A percentile compares a stretch with the other conserved stretches of the same genome.
These are phyloP conservation scores for Alternaria triticina DNA, from an alignment of 2,329 filamentous ascomycete species.

Conservation along the genomic window DNA sequence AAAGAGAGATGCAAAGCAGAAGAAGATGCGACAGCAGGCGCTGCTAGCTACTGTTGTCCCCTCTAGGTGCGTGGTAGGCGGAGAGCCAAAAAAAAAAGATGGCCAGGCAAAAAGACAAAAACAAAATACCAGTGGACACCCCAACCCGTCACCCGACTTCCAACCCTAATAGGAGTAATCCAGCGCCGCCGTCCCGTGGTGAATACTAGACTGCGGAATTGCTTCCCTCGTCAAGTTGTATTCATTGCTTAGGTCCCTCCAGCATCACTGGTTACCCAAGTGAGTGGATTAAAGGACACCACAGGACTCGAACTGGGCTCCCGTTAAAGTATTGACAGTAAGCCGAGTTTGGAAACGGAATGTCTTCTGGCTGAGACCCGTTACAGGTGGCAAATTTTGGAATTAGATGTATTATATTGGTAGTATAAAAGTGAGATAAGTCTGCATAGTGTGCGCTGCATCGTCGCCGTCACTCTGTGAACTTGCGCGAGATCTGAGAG, in stretches of 20 bases:
- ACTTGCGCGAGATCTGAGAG: neutral
- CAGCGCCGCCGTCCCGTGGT: constrained; percentile 51
- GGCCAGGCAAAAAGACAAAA: constrained; percentile 17
- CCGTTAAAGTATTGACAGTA: constrained; percentile 40
- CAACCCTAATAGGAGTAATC: constrained; percentile 49
- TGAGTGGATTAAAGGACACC: constrained; percentile 48
- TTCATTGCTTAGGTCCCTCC: constrained; percentile 53
- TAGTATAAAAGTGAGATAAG: accelerated
- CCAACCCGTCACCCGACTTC: constrained; percentile 44
- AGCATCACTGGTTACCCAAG: constrained; percentile 51
- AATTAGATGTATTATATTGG: constrained; percentile 9
- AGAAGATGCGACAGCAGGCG: neutral
- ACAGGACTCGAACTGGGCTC: constrained; percentile 53
- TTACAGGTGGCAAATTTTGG: constrained; percentile 37
- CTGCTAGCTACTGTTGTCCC: neutral
- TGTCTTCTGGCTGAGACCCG: constrained; percentile 46
- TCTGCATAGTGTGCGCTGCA: accelerated
- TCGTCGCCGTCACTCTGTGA: no score
- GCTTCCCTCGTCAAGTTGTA: constrained; percentile 50
- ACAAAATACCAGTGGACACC: constrained; percentile 47
- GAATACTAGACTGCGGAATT: constrained; percentile 52
- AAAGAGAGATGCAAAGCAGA: neutral
- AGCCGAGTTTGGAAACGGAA: constrained; percentile 41
- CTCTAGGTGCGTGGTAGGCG: neutral
- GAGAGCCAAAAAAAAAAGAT: neutral